Evolutionary conservation across 768 basidiomycete genomes (phyloP).

Genomic region (Chlorophyllum brunneum): DNA sequence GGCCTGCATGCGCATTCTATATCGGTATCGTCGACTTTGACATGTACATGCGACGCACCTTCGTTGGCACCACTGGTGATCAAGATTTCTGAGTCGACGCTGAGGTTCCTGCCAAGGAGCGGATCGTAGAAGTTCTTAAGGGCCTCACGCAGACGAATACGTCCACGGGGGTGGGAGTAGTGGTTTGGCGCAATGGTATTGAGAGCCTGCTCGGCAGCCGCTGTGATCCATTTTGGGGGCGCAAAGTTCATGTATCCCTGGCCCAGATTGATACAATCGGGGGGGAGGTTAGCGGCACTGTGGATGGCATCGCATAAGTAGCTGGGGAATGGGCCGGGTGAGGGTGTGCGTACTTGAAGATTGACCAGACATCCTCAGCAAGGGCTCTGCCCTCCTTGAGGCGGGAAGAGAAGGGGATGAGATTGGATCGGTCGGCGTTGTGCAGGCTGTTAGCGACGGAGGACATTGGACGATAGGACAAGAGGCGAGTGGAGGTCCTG

Average conservation of each 20-base stretch:
- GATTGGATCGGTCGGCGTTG: constrained; percentile 37
- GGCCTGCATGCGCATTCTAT: constrained; percentile 45
- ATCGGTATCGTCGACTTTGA: background rate
- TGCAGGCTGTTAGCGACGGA: constrained; percentile 15
- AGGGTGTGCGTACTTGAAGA: constrained; percentile 63
- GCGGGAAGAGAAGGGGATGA: constrained; percentile 69
- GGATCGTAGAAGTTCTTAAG: constrained; percentile 78
- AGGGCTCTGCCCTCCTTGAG: constrained; percentile 73
- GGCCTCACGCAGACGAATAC: constrained; percentile 83
- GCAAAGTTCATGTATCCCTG: constrained; percentile 94
- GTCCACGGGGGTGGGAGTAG: constrained; percentile 89
- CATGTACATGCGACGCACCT: constrained; percentile 43
- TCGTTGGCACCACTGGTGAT: constrained; percentile 97
- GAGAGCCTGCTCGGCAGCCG: constrained; percentile 71
- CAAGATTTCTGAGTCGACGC: constrained; percentile 84
- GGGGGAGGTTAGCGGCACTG: constrained; percentile 83
- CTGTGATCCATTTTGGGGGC: constrained; percentile 75
- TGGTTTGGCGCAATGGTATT: constrained; percentile 65
- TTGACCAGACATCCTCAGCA: constrained; percentile 86
- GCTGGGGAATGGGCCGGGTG: background rate
- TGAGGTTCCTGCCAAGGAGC: constrained; percentile 63
- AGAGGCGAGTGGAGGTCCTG: background rate
- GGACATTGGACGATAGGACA: constrained; percentile 16
- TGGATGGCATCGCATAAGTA: constrained; percentile 11
- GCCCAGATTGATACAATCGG: constrained; percentile 93